A percentile compares a stretch with the other conserved stretches of the same genome.
These are phyloP conservation scores for Nemania sp. DNA, from an alignment of 2,329 filamentous ascomycete genomes.

Conservation along the genomic window DNA sequence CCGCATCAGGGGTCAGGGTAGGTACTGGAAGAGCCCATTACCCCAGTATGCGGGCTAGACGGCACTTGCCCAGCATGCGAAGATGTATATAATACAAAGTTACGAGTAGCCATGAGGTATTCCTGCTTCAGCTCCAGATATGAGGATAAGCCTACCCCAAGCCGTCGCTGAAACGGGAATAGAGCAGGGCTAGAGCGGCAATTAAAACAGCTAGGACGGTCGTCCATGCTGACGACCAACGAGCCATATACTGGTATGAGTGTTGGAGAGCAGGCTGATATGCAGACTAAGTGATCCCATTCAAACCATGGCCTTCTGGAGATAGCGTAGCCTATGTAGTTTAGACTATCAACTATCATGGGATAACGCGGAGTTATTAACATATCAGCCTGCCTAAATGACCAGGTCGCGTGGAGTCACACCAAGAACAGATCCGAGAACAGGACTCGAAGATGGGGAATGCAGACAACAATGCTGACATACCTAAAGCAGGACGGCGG, in stretches of 20 bases:
- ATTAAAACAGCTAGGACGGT: conserved; percentile 26
- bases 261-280: conserved; percentile 3
- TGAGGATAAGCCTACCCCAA: conserved; percentile 31
- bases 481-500: conserved; percentile 32
- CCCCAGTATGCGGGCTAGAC: conserved; percentile 26
- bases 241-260: conserved; percentile 31
- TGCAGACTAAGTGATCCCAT: conserved; percentile 5
- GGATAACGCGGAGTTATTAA: conserved; percentile 1
- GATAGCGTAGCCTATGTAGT: background rate
- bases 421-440: conserved; percentile 28
- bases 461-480: conserved; percentile 28
- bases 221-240: conserved; percentile 23
- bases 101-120: background rate
- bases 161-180: conserved; percentile 15
- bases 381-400: conserved; percentile 6
- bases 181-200: conserved; percentile 27
- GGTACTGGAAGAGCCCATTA: conserved; percentile 15
- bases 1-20: conserved; percentile 19
- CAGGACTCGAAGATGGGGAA: conserved; percentile 16
- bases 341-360: conserved; percentile 1
- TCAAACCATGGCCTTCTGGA: conserved; percentile 4
- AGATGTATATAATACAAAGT: background rate
- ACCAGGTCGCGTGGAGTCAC: conserved; percentile 4
- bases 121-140: conserved; percentile 7
- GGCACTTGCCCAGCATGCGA: conserved; percentile 22